Base-by-base conservation (phyloP, 2,329 filamentous ascomycete genomes). In the Colletotrichum noveboracense region DNA sequence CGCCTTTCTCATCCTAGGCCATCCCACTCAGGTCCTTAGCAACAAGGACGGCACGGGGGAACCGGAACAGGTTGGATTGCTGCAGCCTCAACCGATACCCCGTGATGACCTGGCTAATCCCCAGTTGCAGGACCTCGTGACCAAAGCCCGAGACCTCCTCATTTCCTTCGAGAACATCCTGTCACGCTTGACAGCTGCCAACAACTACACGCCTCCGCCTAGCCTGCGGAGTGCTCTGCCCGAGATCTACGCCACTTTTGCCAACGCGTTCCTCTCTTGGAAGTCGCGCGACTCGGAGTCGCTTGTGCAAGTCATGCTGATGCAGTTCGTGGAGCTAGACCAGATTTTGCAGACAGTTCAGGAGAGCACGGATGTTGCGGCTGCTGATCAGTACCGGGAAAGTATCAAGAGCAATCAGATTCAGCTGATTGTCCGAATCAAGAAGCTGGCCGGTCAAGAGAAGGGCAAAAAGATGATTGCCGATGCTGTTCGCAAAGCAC, bases 291-390 rank as follows among this genome's bases (percentile, higher is more conserved):
- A 96, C 81, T 95, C 94, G 0, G 93, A 93, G 70, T 93, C 94
- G 0, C 87, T 97, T 6, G 92, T 96, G 68, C 94, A 96, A 79
- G 93, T 95, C 71, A 96, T 97, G 94, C 89, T 96, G n/a, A 90
- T 95, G 80, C 94, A 95, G 78, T 96, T 96, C 83, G 94, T 96
- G 21, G 94, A 96, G 81, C 89, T 97, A 3, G 95, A 97, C 80
- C 93, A 93, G 43, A 96, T 96, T 64, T 94, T 94, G 88, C 94
- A 96, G 81, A 94, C 93, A 4, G 94, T 97, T 82, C 96, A 95
- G 82, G 93, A 95, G 79, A 93, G 93, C 68, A 94, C 92, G 1
- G 92, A 94, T 64, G 92, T 93, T 52, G 91, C 92, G 18, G 94
- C 95, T 4, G 91, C 94, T 1, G 91, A 91, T 21, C 91, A 95